Conservation (phyloP, 2,329 filamentous ascomycete species). For the Fusarium sambucinum region DNA sequence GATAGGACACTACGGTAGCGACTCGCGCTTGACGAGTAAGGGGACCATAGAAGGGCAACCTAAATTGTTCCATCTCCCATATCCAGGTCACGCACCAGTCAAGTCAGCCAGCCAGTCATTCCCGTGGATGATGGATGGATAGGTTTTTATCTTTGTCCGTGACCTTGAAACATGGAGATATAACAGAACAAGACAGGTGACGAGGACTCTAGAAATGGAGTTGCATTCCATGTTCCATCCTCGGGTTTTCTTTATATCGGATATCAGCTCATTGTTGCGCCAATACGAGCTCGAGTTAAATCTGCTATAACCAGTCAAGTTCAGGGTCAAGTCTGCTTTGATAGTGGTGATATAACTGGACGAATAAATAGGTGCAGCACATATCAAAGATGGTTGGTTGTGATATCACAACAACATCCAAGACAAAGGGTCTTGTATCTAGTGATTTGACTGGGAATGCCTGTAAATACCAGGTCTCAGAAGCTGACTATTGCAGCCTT, state of each 20-base stretch:
- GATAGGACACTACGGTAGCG: constrained; percentile 4
- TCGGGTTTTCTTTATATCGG: constrained; percentile 17
- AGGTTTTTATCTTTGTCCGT: constrained; percentile 20
- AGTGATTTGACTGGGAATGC: constrained; percentile 12
- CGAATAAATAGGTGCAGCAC: constrained; percentile 21
- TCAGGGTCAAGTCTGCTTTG: constrained; percentile 14
- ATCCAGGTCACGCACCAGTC: constrained; percentile 40
- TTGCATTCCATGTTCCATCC: constrained; percentile 34
- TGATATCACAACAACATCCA: background rate
- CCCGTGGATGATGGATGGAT: constrained; percentile 22
- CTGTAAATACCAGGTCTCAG: constrained; percentile 25
- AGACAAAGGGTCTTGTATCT: constrained; percentile 31
- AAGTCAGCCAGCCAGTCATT: constrained; percentile 42
- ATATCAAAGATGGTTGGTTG: constrained; percentile 26
- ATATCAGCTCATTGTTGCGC: constrained; percentile 42
- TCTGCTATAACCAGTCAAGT: constrained; percentile 18
- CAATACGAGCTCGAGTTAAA: constrained; percentile 29
- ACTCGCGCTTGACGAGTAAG: constrained; percentile 36
- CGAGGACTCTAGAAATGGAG: constrained; percentile 35
- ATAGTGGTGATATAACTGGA: constrained; percentile 20
- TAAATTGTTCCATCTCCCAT: constrained; percentile 12
- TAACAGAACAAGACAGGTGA: constrained; percentile 38
- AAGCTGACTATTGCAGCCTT: constrained; percentile 35
- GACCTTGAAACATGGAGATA: constrained; percentile 24
- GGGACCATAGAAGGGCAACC: constrained; percentile 24